A percentile compares a stretch with the other conserved stretches of the same genome.
These are phyloP conservation scores for Erodium maritimum DNA, from an alignment of 345 rosid genomes.

Conservation along the genomic window DNA sequence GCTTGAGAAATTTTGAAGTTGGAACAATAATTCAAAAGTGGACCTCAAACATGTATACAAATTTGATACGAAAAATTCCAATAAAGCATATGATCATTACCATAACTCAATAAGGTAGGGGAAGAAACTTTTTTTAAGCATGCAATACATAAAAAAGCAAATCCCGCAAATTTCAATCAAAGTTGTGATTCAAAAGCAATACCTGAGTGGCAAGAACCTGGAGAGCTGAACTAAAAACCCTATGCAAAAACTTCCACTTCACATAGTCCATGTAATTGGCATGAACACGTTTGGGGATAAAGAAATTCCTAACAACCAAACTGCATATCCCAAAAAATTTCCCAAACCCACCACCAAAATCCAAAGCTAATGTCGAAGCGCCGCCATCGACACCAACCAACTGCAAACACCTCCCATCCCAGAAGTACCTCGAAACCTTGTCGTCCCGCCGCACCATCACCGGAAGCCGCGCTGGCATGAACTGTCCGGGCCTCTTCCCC, in stretches of 20 bases:
- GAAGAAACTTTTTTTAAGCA: background rate
- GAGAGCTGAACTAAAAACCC: conserved; percentile 81
- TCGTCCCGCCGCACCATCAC: conserved; percentile 36
- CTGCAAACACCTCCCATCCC: conserved; percentile 39
- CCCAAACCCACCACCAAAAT: conserved; percentile 27
- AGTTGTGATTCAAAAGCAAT: conserved; percentile 6
- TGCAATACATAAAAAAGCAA: background rate
- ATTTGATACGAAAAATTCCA: background rate
- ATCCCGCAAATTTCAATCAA: background rate
- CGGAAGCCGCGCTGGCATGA: conserved; percentile 32
- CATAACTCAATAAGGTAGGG: background rate
- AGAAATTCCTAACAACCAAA: conserved; percentile 44
- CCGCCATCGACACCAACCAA: conserved; percentile 33
- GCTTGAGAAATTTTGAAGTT: background rate
- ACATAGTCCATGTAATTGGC: conserved; percentile 55
- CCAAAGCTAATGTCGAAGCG: conserved; percentile 20
- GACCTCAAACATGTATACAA: background rate
- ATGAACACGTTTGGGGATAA: conserved; percentile 62
- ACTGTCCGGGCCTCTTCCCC: conserved; percentile 9
- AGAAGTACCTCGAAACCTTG: conserved; percentile 44
- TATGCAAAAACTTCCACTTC: conserved; percentile 83
- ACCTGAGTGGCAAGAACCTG: conserved; percentile 98
- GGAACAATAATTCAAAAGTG: too few relatives aligned
- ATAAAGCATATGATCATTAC: background rate
- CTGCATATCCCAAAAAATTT: conserved; percentile 26